These are phyloP conservation scores for Tetracentron sinense DNA, from an alignment of 164 flowering plant species.

Conservation along the genomic window DNA sequence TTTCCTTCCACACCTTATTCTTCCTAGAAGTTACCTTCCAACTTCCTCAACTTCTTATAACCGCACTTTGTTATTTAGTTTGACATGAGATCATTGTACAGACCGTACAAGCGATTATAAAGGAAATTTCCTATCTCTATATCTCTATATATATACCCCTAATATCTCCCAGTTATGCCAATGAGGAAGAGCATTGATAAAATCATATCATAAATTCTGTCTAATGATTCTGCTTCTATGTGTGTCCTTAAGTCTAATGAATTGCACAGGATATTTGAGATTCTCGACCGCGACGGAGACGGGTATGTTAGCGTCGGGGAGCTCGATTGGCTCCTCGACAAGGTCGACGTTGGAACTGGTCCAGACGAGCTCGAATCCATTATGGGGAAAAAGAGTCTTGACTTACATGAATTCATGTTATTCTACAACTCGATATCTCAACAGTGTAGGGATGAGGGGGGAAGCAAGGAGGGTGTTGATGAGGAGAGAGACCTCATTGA, in stretches of 20 bases:
- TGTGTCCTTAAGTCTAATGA: conserved; percentile 28
- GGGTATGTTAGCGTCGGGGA: conserved; percentile 47
- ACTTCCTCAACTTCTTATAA: too few relatives aligned
- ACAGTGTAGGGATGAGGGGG: not conserved
- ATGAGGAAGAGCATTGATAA: too few relatives aligned
- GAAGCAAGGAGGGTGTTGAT: not conserved
- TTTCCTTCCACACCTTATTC: too few relatives aligned
- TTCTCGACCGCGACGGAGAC: conserved; percentile 43
- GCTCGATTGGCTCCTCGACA: conserved; percentile 39
- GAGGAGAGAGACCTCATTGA: conserved; percentile 19
- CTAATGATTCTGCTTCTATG: too few relatives aligned
- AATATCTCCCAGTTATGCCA: too few relatives aligned
- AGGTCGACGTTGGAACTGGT: conserved; percentile 22
- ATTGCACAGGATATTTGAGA: conserved; percentile 35
- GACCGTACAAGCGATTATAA: too few relatives aligned
- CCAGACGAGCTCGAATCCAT: conserved; percentile 31
- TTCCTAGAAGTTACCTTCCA: too few relatives aligned
- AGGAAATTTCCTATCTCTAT: too few relatives aligned
- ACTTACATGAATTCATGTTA: conserved; percentile 32
- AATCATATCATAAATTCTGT: too few relatives aligned
- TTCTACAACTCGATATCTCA: conserved; percentile 33
- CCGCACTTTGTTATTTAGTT: too few relatives aligned
- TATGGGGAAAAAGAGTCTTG: conserved; percentile 28
- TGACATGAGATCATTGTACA: too few relatives aligned
- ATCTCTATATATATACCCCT: too few relatives aligned